These are phyloP conservation scores for Chenopodium album DNA, from an alignment of 148 eudicot genomes.

Conservation along the genomic window DNA sequence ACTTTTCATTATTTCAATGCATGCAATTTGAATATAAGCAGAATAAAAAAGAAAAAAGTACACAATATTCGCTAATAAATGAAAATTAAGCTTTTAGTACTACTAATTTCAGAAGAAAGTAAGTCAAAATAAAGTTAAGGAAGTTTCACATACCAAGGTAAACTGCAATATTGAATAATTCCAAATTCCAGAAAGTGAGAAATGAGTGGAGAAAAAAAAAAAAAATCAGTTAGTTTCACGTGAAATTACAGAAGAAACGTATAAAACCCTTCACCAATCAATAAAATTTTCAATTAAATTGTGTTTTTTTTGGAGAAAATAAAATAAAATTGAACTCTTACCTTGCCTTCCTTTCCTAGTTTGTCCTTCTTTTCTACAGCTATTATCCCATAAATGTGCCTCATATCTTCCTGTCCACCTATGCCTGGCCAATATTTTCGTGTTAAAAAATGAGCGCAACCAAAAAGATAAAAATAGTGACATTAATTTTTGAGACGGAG, in stretches of 20 bases:
- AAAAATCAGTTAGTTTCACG: constrained; percentile 16
- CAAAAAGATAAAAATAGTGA: not conserved
- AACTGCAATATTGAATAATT: constrained; percentile 33
- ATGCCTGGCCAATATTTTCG: constrained; percentile 39
- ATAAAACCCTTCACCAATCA: not conserved
- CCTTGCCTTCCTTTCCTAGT: constrained; percentile 95
- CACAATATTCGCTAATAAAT: not conserved
- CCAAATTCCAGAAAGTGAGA: constrained; percentile 7
- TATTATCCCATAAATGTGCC: constrained; percentile 90
- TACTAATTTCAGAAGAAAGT: not conserved
- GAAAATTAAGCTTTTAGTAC: not conserved
- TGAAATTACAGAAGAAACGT: not conserved
- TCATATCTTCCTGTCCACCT: constrained; percentile 93
- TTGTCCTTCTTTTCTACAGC: constrained; percentile 85
- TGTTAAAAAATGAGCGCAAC: not conserved
- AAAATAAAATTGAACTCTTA: constrained; percentile 8
- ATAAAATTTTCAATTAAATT: not conserved
- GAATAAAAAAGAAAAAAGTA: not conserved
- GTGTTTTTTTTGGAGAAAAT: not conserved
- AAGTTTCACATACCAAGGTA: constrained; percentile 42
- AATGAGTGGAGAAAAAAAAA: not conserved
- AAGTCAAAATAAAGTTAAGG: not conserved
- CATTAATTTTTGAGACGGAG: not conserved
- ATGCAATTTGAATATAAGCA: not conserved
- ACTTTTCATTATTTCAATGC: not conserved